A percentile compares a stretch with the other conserved stretches of the same genome.
These are phyloP conservation scores for Boletellus sp. DNA, from an alignment of 768 basidiomycete species.

Conservation along the genomic window DNA sequence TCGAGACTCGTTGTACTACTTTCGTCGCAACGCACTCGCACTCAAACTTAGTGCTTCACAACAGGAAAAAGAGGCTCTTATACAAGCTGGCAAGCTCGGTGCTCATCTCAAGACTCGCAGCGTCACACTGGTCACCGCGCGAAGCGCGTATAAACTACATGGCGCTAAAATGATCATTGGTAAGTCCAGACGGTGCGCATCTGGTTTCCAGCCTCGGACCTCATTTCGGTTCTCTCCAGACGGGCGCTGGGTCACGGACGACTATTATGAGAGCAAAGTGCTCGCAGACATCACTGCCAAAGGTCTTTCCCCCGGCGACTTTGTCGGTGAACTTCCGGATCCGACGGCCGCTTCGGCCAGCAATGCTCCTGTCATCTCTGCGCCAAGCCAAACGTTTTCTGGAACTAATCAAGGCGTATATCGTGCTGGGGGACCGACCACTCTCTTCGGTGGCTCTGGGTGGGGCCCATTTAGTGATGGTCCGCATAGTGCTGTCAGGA, in stretches of 20 bases:
- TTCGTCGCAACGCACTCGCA: conserved; percentile 85
- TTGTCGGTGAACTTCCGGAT: conserved; percentile 79
- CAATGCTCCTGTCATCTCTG: conserved; percentile 37
- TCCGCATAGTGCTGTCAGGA: conserved; percentile 78
- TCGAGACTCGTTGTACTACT: conserved; percentile 97
- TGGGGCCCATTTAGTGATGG: conserved; percentile 88
- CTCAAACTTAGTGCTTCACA: conserved; percentile 89
- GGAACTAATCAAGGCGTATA: conserved; percentile 68
- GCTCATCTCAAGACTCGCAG: conserved; percentile 86
- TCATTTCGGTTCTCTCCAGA: conserved; percentile 44
- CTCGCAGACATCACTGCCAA: conserved; percentile 73
- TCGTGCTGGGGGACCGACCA: conserved; percentile 89
- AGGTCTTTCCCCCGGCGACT: conserved; percentile 79
- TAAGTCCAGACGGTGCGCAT: conserved; percentile 33
- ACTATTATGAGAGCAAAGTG: conserved; percentile 90
- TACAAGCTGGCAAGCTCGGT: conserved; percentile 82
- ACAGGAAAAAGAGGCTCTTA: conserved; percentile 89
- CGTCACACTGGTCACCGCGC: conserved; percentile 89
- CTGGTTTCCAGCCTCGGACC: background rate
- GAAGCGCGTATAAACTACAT: conserved; percentile 92
- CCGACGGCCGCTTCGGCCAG: conserved; percentile 51
- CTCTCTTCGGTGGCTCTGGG: conserved; percentile 81
- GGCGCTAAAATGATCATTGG: conserved; percentile 88
- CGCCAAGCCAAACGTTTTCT: conserved; percentile 32
- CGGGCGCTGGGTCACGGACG: conserved; percentile 89